Evolutionary conservation across 805 yeast genomes (phyloP).

Genomic region (Candida ortonii): DNA sequence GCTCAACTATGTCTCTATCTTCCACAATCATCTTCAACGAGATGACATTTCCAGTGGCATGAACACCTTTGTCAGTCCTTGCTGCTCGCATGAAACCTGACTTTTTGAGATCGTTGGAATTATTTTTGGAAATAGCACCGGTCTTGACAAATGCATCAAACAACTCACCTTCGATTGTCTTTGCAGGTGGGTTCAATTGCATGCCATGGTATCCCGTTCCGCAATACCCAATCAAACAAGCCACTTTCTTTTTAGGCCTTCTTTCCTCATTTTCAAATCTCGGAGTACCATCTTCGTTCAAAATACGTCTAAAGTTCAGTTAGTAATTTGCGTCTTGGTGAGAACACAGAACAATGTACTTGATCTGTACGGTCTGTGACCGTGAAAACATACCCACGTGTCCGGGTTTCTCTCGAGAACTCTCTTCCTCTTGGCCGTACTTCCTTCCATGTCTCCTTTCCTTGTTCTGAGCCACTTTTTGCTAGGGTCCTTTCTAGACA

Average conservation of each 20-base stretch:
- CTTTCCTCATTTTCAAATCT: conserved; percentile 51
- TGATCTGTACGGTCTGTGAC: neutral
- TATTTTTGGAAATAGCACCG: conserved; percentile 85
- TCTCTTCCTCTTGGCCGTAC: conserved; percentile 30
- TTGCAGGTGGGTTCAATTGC: conserved; percentile 86
- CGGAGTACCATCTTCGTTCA: conserved; percentile 65
- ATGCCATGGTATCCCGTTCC: conserved; percentile 97
- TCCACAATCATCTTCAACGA: conserved; percentile 81
- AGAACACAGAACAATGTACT: neutral
- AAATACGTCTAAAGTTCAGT: conserved; percentile 34
- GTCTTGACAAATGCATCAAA: conserved; percentile 80
- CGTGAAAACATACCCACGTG: conserved; percentile 55
- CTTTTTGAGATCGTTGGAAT: conserved; percentile 84
- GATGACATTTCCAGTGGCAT: conserved; percentile 93
- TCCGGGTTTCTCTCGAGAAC: conserved; percentile 33
- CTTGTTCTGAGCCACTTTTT: conserved; percentile 27
- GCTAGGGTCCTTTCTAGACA: conserved; percentile 13
- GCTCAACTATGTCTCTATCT: conserved; percentile 68
- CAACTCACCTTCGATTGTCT: conserved; percentile 87
- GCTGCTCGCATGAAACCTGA: conserved; percentile 86
- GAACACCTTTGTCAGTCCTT: conserved; percentile 93
- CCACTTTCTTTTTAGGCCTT: conserved; percentile 86
- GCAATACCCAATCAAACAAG: conserved; percentile 87
- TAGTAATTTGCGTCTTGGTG: conserved; percentile 6
- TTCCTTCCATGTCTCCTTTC: conserved; percentile 27